phyloP scores from a whole-genome alignment of 208 protist genomes.

The Wallacemonas sp. region DNA sequence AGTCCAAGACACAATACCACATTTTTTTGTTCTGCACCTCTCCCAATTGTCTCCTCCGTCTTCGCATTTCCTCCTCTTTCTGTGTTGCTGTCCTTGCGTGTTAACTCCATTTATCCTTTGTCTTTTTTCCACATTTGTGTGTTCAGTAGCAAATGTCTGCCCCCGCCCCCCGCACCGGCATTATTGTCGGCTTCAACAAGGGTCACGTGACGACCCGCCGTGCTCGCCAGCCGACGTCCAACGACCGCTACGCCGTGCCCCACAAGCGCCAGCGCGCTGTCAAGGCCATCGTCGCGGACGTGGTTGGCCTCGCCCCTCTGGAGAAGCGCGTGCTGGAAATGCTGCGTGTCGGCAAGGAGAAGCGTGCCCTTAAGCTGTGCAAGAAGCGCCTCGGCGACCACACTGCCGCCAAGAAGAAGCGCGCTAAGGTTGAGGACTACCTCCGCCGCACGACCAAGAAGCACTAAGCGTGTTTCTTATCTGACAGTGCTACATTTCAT shows the following conservation, averaged over 20 bases:
- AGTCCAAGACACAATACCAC: no score
- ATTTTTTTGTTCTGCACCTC: neutral
- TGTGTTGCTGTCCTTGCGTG: neutral
- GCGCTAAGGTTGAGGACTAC: conserved; percentile 89
- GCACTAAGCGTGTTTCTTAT: conserved; percentile 47
- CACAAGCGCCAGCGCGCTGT: conserved; percentile 91
- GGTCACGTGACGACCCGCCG: conserved; percentile 90
- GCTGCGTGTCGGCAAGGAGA: conserved; percentile 94
- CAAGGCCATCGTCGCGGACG: conserved; percentile 90
- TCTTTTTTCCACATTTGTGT: no score
- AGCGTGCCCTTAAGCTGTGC: conserved; percentile 94
- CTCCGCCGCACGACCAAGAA: conserved; percentile 89
- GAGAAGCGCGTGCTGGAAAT: conserved; percentile 94
- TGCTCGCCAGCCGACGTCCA: conserved; percentile 63
- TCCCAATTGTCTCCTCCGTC: neutral
- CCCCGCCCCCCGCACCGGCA: conserved; percentile 81
- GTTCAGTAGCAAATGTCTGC: conserved; percentile 49
- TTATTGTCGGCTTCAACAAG: conserved; percentile 93
- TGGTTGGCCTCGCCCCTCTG: conserved; percentile 91
- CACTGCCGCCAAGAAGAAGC: conserved; percentile 92
- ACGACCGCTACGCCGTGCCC: conserved; percentile 83
- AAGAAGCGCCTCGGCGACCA: conserved; percentile 94
- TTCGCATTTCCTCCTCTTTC: neutral
- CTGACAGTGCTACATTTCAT: conserved; percentile 15
- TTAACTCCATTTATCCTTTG: conserved; percentile 15